Evolutionary conservation across 768 basidiomycete genomes (phyloP), one percentile per base, ranked within the genome.

Genomic region (Trametopsis cervina): DNA sequence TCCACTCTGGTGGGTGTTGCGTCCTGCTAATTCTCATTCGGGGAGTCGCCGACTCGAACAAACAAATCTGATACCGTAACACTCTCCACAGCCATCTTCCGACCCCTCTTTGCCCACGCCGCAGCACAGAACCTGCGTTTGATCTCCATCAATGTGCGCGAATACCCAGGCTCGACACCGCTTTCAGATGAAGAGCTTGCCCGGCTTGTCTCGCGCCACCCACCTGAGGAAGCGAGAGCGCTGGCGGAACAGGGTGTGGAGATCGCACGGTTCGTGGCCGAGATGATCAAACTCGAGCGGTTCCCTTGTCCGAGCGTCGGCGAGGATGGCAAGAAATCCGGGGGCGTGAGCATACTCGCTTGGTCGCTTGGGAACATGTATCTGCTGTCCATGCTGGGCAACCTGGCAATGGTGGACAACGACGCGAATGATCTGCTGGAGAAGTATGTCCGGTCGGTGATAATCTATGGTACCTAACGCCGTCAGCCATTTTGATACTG

Each of bases 111-210:
- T 26, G 54, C 56, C 2, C 33, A 57, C 23, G 57, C 61, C 0
- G 35, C 49, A 2, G 6, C 42, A 9, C 26, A 51, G 38, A 55
- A 58, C 20, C 40, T 62, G 2, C 60, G 64, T 13, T 37, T 64
- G 42, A 53, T 66, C n/a, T 40, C 52, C 12, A 33, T 63, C 2
- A 64, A 58, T 44, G 44, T 57, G 37, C 61, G 64, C 17, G 64
- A 62, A 51, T 66, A 61, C 29, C 59, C 57, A 0, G 57, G 63
- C 9, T 57, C 64, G 2, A 50, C 52, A 6, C 54, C 54, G 4
- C 60, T 51, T 54, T 46, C 56, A 1, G 12, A 46, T 4, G 42
- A 47, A 6, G 63, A 65, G 37, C 46, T 53, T 25, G 52, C 29
- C 13, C 40, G 23, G 17, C 23, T 56, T 9, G 15, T 25, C 10